Conservation (phyloP, 345 rosid species). For the Anacardium occidentale region DNA sequence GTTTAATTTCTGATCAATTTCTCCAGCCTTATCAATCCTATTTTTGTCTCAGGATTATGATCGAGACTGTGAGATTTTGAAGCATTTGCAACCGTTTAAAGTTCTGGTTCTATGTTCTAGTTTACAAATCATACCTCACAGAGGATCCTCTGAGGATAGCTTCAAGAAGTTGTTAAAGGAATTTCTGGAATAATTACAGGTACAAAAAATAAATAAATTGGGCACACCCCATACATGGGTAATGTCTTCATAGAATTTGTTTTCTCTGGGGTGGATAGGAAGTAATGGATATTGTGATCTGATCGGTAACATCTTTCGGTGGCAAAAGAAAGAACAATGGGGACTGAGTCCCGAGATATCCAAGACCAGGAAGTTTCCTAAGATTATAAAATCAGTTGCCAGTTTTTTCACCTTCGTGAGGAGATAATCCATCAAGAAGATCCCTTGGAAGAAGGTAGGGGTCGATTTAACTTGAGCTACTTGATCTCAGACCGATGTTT, state of each 20-base stretch:
- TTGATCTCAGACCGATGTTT: no score
- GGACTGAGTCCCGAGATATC: neutral
- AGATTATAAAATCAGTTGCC: neutral
- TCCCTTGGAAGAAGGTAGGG: no score
- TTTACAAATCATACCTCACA: constrained; percentile 47
- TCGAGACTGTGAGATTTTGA: constrained; percentile 67
- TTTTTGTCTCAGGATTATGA: constrained; percentile 55
- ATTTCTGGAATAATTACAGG: constrained; percentile 28
- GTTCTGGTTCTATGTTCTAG: constrained; percentile 62
- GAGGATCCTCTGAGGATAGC: constrained; percentile 33
- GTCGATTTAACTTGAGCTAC: no score
- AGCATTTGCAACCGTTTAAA: constrained; percentile 42
- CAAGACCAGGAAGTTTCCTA: neutral
- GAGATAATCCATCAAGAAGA: no score
- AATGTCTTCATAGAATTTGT: no score
- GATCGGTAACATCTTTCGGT: no score
- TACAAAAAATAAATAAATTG: no score
- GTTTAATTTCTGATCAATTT: neutral
- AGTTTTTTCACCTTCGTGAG: no score
- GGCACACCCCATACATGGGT: no score
- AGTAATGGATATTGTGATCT: no score
- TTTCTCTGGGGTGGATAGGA: no score
- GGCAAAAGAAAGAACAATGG: no score
- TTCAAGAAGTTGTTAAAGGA: constrained; percentile 45
- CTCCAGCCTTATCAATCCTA: neutral